Evolutionary conservation across 2,329 filamentous ascomycete species (phyloP).

Genomic region (Alternaria triticina): DNA sequence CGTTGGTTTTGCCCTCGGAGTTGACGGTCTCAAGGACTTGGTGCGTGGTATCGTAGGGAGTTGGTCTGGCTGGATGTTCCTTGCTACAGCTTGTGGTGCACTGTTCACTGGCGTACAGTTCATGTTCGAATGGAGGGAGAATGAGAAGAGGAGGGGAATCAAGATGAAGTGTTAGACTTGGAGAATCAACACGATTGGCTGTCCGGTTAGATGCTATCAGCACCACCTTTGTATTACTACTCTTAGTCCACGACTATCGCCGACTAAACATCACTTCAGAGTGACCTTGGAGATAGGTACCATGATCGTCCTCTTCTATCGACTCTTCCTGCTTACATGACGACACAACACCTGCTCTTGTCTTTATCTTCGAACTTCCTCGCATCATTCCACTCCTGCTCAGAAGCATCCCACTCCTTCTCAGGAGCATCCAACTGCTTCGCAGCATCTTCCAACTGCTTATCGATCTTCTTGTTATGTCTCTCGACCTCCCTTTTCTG

Average conservation of each 20-base stretch:
- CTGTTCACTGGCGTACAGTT: slow-evolving; percentile 87
- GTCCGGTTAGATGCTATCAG: neutral
- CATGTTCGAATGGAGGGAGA: slow-evolving; percentile 95
- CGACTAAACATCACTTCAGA: neutral
- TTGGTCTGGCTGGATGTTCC: slow-evolving; percentile 75
- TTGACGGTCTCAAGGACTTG: slow-evolving; percentile 84
- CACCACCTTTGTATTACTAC: neutral
- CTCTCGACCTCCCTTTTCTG: neutral
- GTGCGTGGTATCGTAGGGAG: slow-evolving; percentile 76
- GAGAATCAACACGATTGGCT: neutral
- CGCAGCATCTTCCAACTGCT: neutral
- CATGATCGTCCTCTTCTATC: neutral
- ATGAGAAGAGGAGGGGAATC: slow-evolving; percentile 81
- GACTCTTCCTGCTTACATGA: neutral
- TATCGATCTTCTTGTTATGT: neutral
- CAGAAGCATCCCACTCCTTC: neutral
- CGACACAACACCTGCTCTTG: neutral
- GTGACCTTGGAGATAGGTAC: neutral
- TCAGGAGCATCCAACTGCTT: neutral
- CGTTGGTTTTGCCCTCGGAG: slow-evolving; percentile 89
- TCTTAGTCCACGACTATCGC: neutral
- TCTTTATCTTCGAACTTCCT: neutral
- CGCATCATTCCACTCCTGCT: neutral
- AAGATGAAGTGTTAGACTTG: slow-evolving; percentile 75
- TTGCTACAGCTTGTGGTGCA: slow-evolving; percentile 72